phyloP scores from a whole-genome alignment of 768 basidiomycete genomes.

The Xerocomus potaroensis region DNA sequence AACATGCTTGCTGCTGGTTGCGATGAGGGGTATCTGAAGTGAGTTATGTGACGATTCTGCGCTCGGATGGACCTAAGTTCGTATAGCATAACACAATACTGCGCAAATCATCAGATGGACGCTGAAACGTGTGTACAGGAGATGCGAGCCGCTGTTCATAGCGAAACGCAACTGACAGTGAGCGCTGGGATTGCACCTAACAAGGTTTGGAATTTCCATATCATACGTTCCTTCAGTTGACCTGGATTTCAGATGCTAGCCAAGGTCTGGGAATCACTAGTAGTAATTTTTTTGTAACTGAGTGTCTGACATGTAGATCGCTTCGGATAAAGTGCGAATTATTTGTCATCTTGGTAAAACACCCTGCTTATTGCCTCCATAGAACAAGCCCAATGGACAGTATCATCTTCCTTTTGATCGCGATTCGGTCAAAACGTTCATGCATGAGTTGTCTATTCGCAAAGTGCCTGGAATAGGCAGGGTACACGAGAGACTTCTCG shows the following conservation, averaged over 20 bases:
- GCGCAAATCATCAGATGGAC: slow-evolving; percentile 57
- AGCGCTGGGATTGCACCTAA: slow-evolving; percentile 96
- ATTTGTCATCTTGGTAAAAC: neutral
- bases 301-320: slow-evolving; percentile 52
- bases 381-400: slow-evolving; percentile 97
- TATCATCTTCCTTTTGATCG: slow-evolving; percentile 68
- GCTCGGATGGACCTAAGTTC: slow-evolving; percentile 6
- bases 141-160: slow-evolving; percentile 69
- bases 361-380: neutral
- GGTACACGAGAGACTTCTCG: slow-evolving; percentile 83
- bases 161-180: slow-evolving; percentile 82
- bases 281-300: neutral
- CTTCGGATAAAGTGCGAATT: slow-evolving; percentile 73
- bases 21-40: slow-evolving; percentile 94
- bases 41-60: slow-evolving; percentile 18
- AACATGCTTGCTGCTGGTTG: slow-evolving; percentile 72
- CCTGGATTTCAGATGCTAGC: slow-evolving; percentile 69
- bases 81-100: slow-evolving; percentile 78
- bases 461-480: slow-evolving; percentile 88
- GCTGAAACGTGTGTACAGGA: slow-evolving; percentile 73
- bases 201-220: slow-evolving; percentile 52
- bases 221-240: slow-evolving; percentile 14
- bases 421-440: slow-evolving; percentile 65
- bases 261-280: slow-evolving; percentile 61
- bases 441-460: slow-evolving; percentile 77